phyloP scores from a whole-genome alignment of 768 basidiomycete species.

The Ephemerocybe angulata region DNA sequence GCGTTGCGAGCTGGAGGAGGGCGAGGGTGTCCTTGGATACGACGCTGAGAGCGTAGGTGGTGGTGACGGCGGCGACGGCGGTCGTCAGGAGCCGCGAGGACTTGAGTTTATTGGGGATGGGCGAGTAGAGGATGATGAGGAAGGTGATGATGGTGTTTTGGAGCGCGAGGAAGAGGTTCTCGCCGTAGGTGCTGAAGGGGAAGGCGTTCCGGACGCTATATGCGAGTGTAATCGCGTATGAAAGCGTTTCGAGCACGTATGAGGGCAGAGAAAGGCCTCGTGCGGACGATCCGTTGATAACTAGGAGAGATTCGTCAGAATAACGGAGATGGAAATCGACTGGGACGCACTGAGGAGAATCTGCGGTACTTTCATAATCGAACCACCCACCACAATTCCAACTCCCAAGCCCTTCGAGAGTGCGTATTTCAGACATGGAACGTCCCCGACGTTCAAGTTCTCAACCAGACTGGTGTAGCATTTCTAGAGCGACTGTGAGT shows the following conservation, averaged over 20 bases:
- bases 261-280: conserved; percentile 84
- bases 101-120: conserved; percentile 24
- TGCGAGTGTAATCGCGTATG: conserved; percentile 84
- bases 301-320: conserved; percentile 43
- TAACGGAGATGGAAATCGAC: neutral
- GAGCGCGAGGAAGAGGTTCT: conserved; percentile 89
- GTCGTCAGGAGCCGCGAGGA: conserved; percentile 30
- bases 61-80: conserved; percentile 17
- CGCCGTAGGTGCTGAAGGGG: conserved; percentile 97
- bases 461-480: conserved; percentile 90
- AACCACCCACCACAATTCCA: conserved; percentile 88
- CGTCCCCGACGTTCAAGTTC: conserved; percentile 72
- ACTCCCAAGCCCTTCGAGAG: conserved; percentile 91
- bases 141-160: conserved; percentile 88
- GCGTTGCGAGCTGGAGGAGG: conserved; percentile 76
- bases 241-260: conserved; percentile 85
- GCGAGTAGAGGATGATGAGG: conserved; percentile 71
- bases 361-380: conserved; percentile 96
- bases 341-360: conserved; percentile 66
- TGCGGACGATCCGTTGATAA: conserved; percentile 70
- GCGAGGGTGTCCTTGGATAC: conserved; percentile 53
- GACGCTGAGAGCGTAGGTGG: conserved; percentile 38
- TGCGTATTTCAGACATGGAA: conserved; percentile 85
- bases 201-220: conserved; percentile 85
- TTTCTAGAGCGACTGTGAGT: conserved; percentile 56